Evolutionary conservation across 1,284 basidiomycete species (phyloP), one percentile per base, ranked within the genome.

Genomic region (Leccinum pseudoinsigne): DNA sequence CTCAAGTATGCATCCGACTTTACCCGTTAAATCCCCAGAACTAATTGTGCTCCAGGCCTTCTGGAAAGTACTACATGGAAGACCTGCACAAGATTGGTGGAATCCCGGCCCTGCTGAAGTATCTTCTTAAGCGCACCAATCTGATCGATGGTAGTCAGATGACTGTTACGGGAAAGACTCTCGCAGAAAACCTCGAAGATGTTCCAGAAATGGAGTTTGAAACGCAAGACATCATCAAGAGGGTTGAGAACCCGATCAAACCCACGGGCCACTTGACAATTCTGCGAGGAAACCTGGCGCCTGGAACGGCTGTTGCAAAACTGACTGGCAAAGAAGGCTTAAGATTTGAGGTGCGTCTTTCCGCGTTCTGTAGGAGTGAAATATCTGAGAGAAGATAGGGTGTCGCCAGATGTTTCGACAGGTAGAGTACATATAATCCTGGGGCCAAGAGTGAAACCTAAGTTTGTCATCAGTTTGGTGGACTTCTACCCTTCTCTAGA

Each of bases 31-130:
- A 11, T n/a, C 55, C 31, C 14, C 51, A 42, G 11, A 57, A 36
- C 58, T 68, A 12, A 64, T 57, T 34, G 40, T 18, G n/a, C 28
- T 51, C 2, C 62, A 90, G 89, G 76, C 96, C 96, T 7, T 94
- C 92, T 31, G 95, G 95, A 28, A 91, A 91, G 80, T 98, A 96
- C 78, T 90, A 93, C 71, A 98, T 98, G 95, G 94, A 98, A 79
- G 95, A 98, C 74, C 83, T 99, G 38, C 93, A 98, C 82, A 87
- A 84, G 68, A 89, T 95, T 67, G 95, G 95, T 45, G 95, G 95
- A 64, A 90, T 96, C 66, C 95, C 95, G 0, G 86, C 86, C 2
- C 79, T 90, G 60, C 76, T 93, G 65, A 92, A 91, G 75, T 98
- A 98, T 79, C 86, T 98, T 56, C 82, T 97, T 67, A 92, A 94